phyloP scores from a whole-genome alignment of 2,329 filamentous ascomycete species.

The Diaporthe longicolla region DNA sequence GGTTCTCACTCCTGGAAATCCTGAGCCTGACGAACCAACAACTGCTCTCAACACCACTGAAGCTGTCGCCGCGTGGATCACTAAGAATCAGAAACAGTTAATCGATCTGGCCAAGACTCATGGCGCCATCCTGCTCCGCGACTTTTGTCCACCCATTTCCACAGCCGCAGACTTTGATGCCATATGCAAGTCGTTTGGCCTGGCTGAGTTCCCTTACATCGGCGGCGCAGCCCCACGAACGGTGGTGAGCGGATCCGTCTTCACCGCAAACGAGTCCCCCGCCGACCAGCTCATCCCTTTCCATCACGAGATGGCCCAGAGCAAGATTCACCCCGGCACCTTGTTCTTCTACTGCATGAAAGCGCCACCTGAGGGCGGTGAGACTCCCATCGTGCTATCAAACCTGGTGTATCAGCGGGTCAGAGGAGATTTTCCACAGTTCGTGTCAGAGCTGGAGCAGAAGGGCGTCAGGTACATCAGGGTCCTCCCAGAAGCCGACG shows the following conservation, averaged over 20 bases:
- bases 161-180: constrained; percentile 38
- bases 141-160: constrained; percentile 37
- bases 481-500: constrained; percentile 32
- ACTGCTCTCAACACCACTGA: constrained; percentile 20
- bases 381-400: constrained; percentile 41
- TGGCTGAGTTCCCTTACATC: constrained; percentile 38
- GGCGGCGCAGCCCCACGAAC: constrained; percentile 40
- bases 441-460: constrained; percentile 39
- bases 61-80: constrained; percentile 36
- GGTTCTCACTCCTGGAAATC: constrained; percentile 38
- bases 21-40: constrained; percentile 42
- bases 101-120: constrained; percentile 34
- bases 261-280: constrained; percentile 42
- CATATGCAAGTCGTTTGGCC: constrained; percentile 36
- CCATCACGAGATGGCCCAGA: constrained; percentile 43
- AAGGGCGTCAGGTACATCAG: constrained; percentile 41
- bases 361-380: constrained; percentile 26
- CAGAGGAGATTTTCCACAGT: constrained; percentile 29
- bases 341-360: constrained; percentile 42
- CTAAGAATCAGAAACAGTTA: constrained; percentile 24
- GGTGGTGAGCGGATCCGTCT: constrained; percentile 38
- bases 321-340: constrained; percentile 36
- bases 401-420: constrained; percentile 39
- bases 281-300: constrained; percentile 42
- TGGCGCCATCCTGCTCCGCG: constrained; percentile 39